Base-by-base conservation (phyloP, 1,284 basidiomycete genomes). In the Rhodotorula sp. region DNA sequence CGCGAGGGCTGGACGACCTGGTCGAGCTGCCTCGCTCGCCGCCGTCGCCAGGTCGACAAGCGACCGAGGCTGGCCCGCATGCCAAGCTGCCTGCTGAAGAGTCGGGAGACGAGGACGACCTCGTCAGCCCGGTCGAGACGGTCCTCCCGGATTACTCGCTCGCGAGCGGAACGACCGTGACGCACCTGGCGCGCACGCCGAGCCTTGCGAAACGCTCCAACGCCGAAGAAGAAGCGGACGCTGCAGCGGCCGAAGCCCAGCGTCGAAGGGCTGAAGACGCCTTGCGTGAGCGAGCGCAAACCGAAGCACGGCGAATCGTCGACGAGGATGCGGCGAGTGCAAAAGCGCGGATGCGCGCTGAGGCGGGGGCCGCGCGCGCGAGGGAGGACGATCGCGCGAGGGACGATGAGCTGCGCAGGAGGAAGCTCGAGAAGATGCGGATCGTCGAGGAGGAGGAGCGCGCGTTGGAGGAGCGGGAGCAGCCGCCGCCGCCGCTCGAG, bases 401-500 rank as follows among this genome's bases (percentile, higher is more conserved):
- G n/a, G 45, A 19, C 16, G 12, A 4, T 14, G 3, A 2, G 16
- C 12, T n/a, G 53, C 25, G 34, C 52, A 34, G 23, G 52, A 7
- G 46, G 53, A 16, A 46, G 54, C 4, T 48, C 4, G 53, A 49
- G 59, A 41, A 60, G 58, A 53, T 41, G 23, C 42, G n/a, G 14
- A 3, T 12, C 3, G 25, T 45, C 7, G 44, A 53, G 7, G 25
- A 42, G 10, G 52, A 49, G 23, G 53, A 61, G 52, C 44, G 21
- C 8, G 42, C 16, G 7, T 46, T 56, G 1, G 59, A 48, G 10
- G 21, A 46, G n/a, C 59, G 50, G 3, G 66, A 41, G 10, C 27
- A 44, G 63, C 57, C 64, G 9, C 66, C 59, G 53, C 58, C 58
- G 34, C 57, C 52, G 17, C 17, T 63, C 41, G 45, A 52, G 53